A percentile compares a stretch with the other conserved stretches of the same genome.
phyloP scores from a whole-genome alignment of 2,329 filamentous ascomycete species.

The Stachybotrys chartarum region DNA sequence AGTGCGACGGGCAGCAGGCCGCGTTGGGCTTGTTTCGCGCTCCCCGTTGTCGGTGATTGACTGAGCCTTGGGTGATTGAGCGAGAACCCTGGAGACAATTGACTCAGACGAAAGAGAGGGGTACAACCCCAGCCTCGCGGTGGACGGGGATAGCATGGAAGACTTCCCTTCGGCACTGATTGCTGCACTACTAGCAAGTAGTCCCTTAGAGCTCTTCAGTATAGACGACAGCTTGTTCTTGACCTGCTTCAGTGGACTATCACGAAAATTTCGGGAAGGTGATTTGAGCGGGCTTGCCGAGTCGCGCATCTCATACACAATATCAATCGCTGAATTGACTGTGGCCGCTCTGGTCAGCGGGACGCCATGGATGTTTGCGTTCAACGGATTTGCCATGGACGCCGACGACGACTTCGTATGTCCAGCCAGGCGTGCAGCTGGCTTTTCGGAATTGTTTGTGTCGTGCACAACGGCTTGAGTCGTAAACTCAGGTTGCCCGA shows the following conservation, averaged over 20 bases:
- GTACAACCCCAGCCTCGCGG: constrained; percentile 36
- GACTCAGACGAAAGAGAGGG: constrained; percentile 41
- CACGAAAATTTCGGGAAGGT: constrained; percentile 48
- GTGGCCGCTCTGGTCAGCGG: constrained; percentile 54
- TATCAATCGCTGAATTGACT: constrained; percentile 43
- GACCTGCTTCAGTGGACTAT: constrained; percentile 82
- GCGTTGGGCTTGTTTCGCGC: constrained; percentile 31
- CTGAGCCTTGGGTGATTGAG: constrained; percentile 12
- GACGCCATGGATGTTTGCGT: constrained; percentile 11
- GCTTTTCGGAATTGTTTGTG: neutral
- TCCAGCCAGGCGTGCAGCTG: constrained; percentile 5
- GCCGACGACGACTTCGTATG: constrained; percentile 59
- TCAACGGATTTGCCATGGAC: constrained; percentile 27
- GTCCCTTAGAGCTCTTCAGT: constrained; percentile 76
- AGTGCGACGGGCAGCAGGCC: constrained; percentile 39
- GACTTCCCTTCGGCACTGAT: constrained; percentile 56
- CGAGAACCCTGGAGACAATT: constrained; percentile 21
- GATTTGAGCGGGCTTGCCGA: constrained; percentile 49
- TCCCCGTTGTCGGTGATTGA: constrained; percentile 6
- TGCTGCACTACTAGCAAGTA: constrained; percentile 71
- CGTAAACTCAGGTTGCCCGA: constrained; percentile 33
- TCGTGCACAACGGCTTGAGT: neutral
- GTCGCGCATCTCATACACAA: constrained; percentile 35
- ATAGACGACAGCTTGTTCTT: constrained; percentile 92
- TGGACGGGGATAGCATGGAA: constrained; percentile 48